These are phyloP conservation scores for Yamadazyma triangularis DNA, from an alignment of 1,139 yeast genomes.

Conservation along the genomic window DNA sequence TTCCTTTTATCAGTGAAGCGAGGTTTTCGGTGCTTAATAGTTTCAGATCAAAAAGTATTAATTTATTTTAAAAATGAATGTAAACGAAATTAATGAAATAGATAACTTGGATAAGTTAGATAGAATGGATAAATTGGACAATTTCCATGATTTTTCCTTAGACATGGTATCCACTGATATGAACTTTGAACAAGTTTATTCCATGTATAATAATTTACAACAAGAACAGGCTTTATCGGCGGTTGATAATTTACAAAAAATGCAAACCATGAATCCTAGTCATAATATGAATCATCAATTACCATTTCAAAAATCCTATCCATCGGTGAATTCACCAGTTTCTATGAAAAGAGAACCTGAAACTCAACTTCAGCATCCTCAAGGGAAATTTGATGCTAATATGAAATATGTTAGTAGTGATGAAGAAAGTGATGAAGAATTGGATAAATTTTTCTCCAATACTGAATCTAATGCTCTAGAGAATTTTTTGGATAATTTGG, in stretches of 20 bases:
- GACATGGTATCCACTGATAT: slow-evolving; percentile 37
- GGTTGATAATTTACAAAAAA: slow-evolving; percentile 37
- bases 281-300: too few relatives aligned
- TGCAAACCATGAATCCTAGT: slow-evolving; percentile 27
- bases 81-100: not conserved
- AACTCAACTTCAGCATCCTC: too few relatives aligned
- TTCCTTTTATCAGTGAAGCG: too few relatives aligned
- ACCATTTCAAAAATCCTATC: not conserved
- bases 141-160: slow-evolving; percentile 17
- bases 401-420: slow-evolving; percentile 10
- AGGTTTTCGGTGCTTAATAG: too few relatives aligned
- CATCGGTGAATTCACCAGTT: not conserved
- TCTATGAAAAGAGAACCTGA: too few relatives aligned
- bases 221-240: slow-evolving; percentile 34
- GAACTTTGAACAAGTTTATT: slow-evolving; percentile 47
- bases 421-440: slow-evolving; percentile 24
- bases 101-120: not conserved
- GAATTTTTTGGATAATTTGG: slow-evolving; percentile 41
- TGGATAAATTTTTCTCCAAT: slow-evolving; percentile 42
- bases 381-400: too few relatives aligned
- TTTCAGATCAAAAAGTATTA: not conserved
- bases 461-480: slow-evolving; percentile 45
- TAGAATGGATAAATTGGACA: slow-evolving; percentile 3
- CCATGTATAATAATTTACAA: slow-evolving; percentile 37
- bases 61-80: not conserved